Percentiles rank a stretch among this genome's conserved stretches.
Conservation (phyloP, 331 rosid species). For the Telfairia occidentalis region DNA sequence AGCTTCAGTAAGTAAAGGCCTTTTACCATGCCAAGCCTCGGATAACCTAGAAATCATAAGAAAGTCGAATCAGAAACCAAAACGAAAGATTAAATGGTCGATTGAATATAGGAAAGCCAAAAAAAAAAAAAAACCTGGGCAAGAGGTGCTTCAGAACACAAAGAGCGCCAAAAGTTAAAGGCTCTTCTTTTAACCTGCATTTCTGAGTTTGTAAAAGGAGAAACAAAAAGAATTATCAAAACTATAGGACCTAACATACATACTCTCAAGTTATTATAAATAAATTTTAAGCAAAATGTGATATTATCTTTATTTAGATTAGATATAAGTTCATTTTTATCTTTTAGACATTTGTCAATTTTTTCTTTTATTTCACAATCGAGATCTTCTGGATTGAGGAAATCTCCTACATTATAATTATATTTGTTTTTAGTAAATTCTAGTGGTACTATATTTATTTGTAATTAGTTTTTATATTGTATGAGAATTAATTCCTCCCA, state of each 20-base stretch:
- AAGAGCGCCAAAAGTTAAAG: conserved; percentile 65
- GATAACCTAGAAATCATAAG: conserved; percentile 47
- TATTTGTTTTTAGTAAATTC: neutral
- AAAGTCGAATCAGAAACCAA: conserved; percentile 21
- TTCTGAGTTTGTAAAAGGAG: conserved; percentile 33
- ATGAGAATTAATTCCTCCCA: neutral
- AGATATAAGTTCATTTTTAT: neutral
- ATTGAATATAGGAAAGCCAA: neutral
- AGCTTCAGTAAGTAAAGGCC: conserved; percentile 64
- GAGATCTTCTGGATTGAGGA: neutral
- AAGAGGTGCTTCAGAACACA: conserved; percentile 87
- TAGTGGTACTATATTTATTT: neutral
- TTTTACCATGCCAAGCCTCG: conserved; percentile 86
- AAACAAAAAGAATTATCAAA: conserved; percentile 10
- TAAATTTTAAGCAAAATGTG: neutral
- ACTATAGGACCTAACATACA: neutral
- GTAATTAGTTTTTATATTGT: neutral
- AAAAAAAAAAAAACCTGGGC: conserved; percentile 92
- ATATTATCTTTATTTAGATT: neutral
- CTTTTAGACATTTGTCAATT: neutral
- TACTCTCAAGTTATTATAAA: neutral
- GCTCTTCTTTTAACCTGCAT: conserved; percentile 88
- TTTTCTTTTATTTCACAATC: neutral
- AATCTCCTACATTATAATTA: neutral
- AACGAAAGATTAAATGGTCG: conserved; percentile 11